phyloP scores from a whole-genome alignment of 306 rosid genomes.

The Rosa lucieae region DNA sequence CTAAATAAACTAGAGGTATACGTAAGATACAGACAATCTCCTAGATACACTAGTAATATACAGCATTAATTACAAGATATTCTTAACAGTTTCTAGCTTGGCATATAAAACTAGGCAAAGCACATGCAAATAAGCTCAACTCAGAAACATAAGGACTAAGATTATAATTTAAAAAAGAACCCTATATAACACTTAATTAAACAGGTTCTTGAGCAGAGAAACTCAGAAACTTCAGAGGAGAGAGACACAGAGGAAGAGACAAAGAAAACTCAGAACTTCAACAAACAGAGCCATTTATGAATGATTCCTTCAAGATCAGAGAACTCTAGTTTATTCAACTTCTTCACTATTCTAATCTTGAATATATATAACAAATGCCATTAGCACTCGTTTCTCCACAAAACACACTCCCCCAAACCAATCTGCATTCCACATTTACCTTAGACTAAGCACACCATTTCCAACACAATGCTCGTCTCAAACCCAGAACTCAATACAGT shows the following conservation, averaged over 20 bases:
- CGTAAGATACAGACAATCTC: no score
- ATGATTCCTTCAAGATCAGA: neutral
- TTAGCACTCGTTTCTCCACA: constrained; percentile 7
- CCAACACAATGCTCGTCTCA: neutral
- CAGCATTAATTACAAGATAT: no score
- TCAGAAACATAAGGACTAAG: no score
- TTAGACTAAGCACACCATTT: neutral
- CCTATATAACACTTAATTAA: neutral
- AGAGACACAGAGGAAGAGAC: constrained; percentile 21
- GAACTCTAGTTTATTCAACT: constrained; percentile 16
- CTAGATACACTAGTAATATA: no score
- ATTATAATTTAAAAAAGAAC: no score
- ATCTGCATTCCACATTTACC: constrained; percentile 9
- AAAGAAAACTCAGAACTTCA: constrained; percentile 12
- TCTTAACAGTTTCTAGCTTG: no score
- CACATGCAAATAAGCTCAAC: neutral
- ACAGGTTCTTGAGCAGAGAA: neutral
- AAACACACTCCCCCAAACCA: constrained; percentile 17
- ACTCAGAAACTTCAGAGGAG: neutral
- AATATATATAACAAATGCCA: neutral
- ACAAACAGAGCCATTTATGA: neutral
- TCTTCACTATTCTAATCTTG: neutral
- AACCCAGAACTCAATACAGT: neutral
- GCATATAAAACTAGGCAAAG: neutral
- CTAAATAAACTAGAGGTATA: no score